Evolutionary conservation across 1,284 basidiomycete species (phyloP).

Genomic region (Leccinum griseonigrum): DNA sequence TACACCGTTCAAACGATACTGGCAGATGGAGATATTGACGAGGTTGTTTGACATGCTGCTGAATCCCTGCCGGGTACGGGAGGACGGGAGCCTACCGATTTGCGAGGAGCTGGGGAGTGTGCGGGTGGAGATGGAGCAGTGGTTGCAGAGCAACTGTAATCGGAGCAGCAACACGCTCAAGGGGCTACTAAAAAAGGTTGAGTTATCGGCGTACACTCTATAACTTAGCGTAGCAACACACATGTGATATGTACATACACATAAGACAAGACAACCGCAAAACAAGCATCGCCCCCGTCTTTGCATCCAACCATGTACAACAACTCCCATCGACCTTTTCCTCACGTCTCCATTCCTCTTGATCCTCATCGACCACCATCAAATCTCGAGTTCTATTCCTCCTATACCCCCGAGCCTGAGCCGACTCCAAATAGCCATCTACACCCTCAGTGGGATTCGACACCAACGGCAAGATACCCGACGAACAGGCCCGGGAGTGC

Average conservation of each 20-base stretch:
- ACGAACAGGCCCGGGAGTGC: constrained; percentile 3
- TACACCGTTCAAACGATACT: constrained; percentile 88
- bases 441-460: constrained; percentile 25
- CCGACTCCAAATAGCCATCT: constrained; percentile 10
- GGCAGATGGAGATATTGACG: constrained; percentile 90
- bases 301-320: constrained; percentile 18
- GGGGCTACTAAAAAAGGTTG: constrained; percentile 79
- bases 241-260: neutral
- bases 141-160: constrained; percentile 81
- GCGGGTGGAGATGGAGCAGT: constrained; percentile 81
- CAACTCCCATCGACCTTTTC: constrained; percentile 33
- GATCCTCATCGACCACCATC: constrained; percentile 33
- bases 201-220: constrained; percentile 45
- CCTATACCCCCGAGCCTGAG: constrained; percentile 24
- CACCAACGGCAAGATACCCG: constrained; percentile 25
- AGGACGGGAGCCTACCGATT: constrained; percentile 65
- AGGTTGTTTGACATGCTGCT: constrained; percentile 84
- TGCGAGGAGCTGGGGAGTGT: constrained; percentile 64
- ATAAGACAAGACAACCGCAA: neutral
- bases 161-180: constrained; percentile 87
- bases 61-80: constrained; percentile 64
- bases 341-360: constrained; percentile 41
- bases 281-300: constrained; percentile 6
- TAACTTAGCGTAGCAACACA: constrained; percentile 24
- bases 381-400: constrained; percentile 24